phyloP scores from a whole-genome alignment of 768 basidiomycete genomes.

The Strobilomyces confusus region DNA sequence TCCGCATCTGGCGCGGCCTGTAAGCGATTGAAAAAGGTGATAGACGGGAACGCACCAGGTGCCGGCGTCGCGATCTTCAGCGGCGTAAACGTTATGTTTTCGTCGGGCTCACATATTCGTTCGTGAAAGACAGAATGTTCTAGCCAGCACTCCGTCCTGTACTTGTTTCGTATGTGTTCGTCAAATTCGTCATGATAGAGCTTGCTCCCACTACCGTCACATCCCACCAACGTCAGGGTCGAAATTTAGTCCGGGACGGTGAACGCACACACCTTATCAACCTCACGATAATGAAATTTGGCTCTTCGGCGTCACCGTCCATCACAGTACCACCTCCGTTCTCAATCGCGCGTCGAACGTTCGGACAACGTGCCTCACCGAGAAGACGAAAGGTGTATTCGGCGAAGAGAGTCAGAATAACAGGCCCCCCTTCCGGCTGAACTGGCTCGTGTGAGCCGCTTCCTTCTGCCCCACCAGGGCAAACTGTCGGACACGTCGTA shows the following conservation, averaged over 20 bases:
- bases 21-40: not conserved
- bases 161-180: constrained; percentile 43
- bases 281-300: constrained; percentile 66
- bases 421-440: not conserved
- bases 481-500: constrained; percentile 22
- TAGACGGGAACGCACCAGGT: constrained; percentile 37
- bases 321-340: constrained; percentile 51
- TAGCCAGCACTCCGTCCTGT: constrained; percentile 92
- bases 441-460: constrained; percentile 3
- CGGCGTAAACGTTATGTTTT: constrained; percentile 70
- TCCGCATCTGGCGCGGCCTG: constrained; percentile 46
- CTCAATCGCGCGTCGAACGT: constrained; percentile 59
- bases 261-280: constrained; percentile 58
- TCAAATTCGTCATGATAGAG: constrained; percentile 58
- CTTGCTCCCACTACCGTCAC: constrained; percentile 61
- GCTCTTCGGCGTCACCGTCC: constrained; percentile 43
- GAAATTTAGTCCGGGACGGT: not conserved
- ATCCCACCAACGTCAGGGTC: not conserved
- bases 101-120: constrained; percentile 55
- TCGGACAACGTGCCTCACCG: constrained; percentile 61
- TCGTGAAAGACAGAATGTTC: constrained; percentile 81
- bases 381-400: constrained; percentile 56
- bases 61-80: constrained; percentile 57
- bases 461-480: constrained; percentile 17
- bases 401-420: constrained; percentile 40